Conservation (phyloP, 495 filamentous ascomycete genomes). For the Hypoxylon lenormandii region DNA sequence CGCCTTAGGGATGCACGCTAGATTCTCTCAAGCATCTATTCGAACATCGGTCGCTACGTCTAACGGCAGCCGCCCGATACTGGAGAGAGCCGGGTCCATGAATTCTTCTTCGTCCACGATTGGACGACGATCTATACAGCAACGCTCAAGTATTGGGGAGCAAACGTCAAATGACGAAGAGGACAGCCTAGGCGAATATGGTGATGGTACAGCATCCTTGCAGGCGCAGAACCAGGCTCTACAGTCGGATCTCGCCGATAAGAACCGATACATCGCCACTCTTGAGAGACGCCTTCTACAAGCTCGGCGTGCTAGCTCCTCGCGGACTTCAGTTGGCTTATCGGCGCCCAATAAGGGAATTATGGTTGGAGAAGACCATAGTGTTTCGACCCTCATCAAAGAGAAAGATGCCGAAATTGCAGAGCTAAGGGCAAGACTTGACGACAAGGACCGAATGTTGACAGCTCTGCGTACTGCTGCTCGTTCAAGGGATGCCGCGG, state of each 20-base stretch:
- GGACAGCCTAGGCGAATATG: conserved; percentile 82
- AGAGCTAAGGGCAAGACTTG: conserved; percentile 86
- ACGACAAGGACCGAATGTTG: conserved; percentile 97
- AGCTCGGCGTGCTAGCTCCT: conserved; percentile 89
- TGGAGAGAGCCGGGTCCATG: conserved; percentile 74
- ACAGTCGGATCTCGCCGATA: conserved; percentile 92
- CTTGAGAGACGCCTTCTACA: conserved; percentile 92
- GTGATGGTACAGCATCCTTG: conserved; percentile 84
- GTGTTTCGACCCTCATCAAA: conserved; percentile 73
- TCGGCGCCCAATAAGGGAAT: conserved; percentile 67
- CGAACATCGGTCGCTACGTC: conserved; percentile 81
- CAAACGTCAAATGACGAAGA: conserved; percentile 69
- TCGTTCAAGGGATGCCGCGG: conserved; percentile 87
- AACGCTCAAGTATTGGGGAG: conserved; percentile 57
- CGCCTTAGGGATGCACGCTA: conserved; percentile 75
- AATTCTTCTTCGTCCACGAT: conserved; percentile 71
- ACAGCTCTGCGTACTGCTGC: conserved; percentile 86
- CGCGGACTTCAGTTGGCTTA: conserved; percentile 79
- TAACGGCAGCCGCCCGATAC: conserved; percentile 67
- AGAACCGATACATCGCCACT: conserved; percentile 94
- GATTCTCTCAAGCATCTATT: conserved; percentile 69
- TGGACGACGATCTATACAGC: conserved; percentile 60
- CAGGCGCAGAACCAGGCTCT: conserved; percentile 85
- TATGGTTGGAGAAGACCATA: conserved; percentile 74
- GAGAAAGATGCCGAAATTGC: conserved; percentile 96